Evolutionary conservation across 306 rosid species (phyloP), one percentile per base, ranked within the genome.

Genomic region (Phaseolus lunatus): DNA sequence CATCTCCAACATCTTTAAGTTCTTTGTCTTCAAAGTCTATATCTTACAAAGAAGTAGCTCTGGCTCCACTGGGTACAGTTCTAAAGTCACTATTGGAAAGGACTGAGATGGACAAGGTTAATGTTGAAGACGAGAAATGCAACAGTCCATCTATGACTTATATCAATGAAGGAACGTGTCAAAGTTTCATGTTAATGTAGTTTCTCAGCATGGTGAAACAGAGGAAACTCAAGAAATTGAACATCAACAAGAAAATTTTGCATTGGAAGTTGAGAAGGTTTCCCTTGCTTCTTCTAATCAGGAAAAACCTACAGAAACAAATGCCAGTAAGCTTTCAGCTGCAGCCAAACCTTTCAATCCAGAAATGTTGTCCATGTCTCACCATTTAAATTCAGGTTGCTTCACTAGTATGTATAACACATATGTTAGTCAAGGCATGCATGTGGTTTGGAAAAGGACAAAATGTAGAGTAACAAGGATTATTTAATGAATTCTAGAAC

Each of bases 1-100:
- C 83, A 13, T 67, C 92, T 67, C 81, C 96, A 24, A 70, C 87
- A 56, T 71, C 86, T 62, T 81, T 85, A 70, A 79, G 88, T 72
- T 61, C 93, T 49, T 80, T 92, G 88, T 87, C 97, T 75, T 92
- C 91, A 44, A 92, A 90, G 81, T 88, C 93, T 80, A 48, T 92
- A 79, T 90, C 98, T 47, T 95, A 95, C 95, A 95, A 95, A 88
- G 96, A 92, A 88, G 98, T 95, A 49, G 98, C 97, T 73, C 66
- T 88, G 82, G 96, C 98, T 67, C 97, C 97, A 10, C 97, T 97
- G 52, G 98, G 98, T 57, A 90, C 97, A 0, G 86, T 92, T 82
- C 81, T 88, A 74, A 87, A 86, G 89, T 90, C 91, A 26, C 61
- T 80, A 66, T 61, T 67, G 62, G 96, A 88, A 62, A 88, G 86